Evolutionary conservation across 306 rosid genomes (phyloP), one percentile per base, ranked within the genome.

Genomic region (Herpetospermum pedunculosum): DNA sequence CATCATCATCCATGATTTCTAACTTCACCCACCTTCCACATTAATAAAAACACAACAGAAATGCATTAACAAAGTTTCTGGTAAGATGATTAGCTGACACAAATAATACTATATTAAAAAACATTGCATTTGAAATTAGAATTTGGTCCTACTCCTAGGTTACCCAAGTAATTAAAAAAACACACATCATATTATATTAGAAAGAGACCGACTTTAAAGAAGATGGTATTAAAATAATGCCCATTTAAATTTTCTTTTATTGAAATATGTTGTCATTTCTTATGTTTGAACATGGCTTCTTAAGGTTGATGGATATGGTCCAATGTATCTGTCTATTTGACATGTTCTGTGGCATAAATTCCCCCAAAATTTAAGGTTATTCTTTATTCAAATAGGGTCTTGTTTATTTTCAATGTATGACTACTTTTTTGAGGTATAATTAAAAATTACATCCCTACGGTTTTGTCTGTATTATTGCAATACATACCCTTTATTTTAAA

Each of bases 291-390:
- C 72, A 65, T 65, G 50, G 50, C 12, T 65, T 65, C 72, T 65
- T 40, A 63, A 34, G 70, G 47, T 63, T 9, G 16, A 63, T 63
- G 46, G 28, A 63, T 63, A 63, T 62, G 70, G 70, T 62, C 70
- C 46, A 65, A 64, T 40, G 34, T 62, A 62, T 35, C 8, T 65
- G 50, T 65, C 72, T 19, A 38, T 65, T 65, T 21, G 50, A 38
- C 50, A 65, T 65, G n/a, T 40, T 65, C n/a, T 38, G 11, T 10
- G n/a, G 2, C 72, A 65, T 23, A 65, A 65, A 65, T 65, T 65
- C 52, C 50, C 34, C 52, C 72, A 40, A 65, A 65, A 65, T 65
- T 65, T 65, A 21, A 40, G 19, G 34, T n/a, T 40, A 12, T 40
- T 65, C 32, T 38, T 65, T 65, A 19, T 65, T 19, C 72, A 65